Base-by-base conservation (phyloP, 202 grass and related monocot genomes). In the Zoysia matrella region DNA sequence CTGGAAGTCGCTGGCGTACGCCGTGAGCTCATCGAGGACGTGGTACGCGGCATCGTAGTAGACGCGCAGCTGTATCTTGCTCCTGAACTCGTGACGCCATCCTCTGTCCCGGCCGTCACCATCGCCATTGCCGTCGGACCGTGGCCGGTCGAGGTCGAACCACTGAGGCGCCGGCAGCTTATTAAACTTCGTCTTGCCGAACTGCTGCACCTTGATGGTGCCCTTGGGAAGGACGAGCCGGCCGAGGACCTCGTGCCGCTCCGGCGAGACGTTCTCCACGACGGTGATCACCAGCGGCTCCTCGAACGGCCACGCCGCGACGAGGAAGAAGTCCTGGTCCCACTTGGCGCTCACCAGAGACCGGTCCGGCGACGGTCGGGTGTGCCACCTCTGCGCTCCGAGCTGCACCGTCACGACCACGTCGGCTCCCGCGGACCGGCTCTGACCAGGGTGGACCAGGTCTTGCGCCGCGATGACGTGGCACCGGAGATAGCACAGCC, bases 401-500 rank as follows among this genome's bases (percentile, higher is more conserved):
- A 81, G 71, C 55, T 80, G 41, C 64, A 76, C 55, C 12, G 22
- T 73, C 55, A 41, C 71, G 64, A 39, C 15, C 11, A 76, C 67
- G 13, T 40, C 48, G 39, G 63, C 41, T 5, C 2, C 41, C 5
- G 3, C 2, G 8, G 40, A 13, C 52, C 60, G 10, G 36, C 63
- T 47, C 30, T 36, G 30, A 36, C 30, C 30, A 36, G 30, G 30
- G 30, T 36, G 30, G 30, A 36, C 30, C 55, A 88, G 47, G 12
- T 88, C 86, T n/a, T 76, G 81, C 48, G 76, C 86, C 14, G 70
- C 39, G 22, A 84, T 69, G 81, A 84, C 72, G 16, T 76, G 67
- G 53, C 83, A 73, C 64, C 81, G 81, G 76, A 89, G 86, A 70
- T 84, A 89, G 71, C 81, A 80, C 22, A 89, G 72, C 41, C 82